Evolutionary conservation across 1,284 basidiomycete species (phyloP).

Genomic region (Hypsizygus ulmarius): DNA sequence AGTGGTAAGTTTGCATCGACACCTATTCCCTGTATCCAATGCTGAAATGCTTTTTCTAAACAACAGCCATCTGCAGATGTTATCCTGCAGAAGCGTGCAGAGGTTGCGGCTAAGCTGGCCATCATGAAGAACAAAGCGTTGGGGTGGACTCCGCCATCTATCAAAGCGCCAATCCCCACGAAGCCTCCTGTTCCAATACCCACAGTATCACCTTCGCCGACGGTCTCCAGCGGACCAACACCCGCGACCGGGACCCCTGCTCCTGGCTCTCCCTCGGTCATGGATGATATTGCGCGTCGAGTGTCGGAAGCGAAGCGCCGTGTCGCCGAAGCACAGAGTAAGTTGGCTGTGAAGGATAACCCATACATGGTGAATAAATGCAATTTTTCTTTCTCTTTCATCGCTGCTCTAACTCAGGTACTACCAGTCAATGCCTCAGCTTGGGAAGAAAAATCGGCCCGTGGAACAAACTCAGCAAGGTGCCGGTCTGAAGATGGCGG

Average conservation of each 20-base stretch:
- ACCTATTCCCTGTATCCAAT: background rate
- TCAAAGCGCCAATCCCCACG: slow-evolving; percentile 24
- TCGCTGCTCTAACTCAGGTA: slow-evolving; percentile 4
- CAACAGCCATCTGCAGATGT: slow-evolving; percentile 56
- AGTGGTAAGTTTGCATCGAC: slow-evolving; percentile 34
- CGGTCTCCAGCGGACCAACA: slow-evolving; percentile 34
- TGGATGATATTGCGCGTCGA: slow-evolving; percentile 64
- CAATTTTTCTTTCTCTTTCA: background rate
- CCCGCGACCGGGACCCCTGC: slow-evolving; percentile 30
- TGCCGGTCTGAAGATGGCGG: slow-evolving; percentile 84
- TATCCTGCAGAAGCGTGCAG: slow-evolving; percentile 78
- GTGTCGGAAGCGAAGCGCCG: slow-evolving; percentile 79
- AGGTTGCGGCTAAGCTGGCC: slow-evolving; percentile 82
- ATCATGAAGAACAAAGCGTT: slow-evolving; percentile 60
- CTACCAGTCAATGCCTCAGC: slow-evolving; percentile 47
- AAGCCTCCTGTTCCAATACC: slow-evolving; percentile 33
- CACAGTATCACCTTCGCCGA: slow-evolving; percentile 28
- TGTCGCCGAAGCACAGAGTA: slow-evolving; percentile 76
- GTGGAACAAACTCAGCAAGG: slow-evolving; percentile 69
- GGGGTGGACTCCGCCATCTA: slow-evolving; percentile 26
- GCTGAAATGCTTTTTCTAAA: slow-evolving; percentile 16
- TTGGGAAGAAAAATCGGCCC: slow-evolving; percentile 53
- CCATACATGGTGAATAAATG: slow-evolving; percentile 71
- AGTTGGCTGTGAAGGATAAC: slow-evolving; percentile 71
- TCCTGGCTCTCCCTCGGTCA: slow-evolving; percentile 38